Percentiles rank a stretch among this genome's conserved stretches.
Evolutionary conservation across 768 basidiomycete species (phyloP).

Genomic region (Gymnopilus junonius): DNA sequence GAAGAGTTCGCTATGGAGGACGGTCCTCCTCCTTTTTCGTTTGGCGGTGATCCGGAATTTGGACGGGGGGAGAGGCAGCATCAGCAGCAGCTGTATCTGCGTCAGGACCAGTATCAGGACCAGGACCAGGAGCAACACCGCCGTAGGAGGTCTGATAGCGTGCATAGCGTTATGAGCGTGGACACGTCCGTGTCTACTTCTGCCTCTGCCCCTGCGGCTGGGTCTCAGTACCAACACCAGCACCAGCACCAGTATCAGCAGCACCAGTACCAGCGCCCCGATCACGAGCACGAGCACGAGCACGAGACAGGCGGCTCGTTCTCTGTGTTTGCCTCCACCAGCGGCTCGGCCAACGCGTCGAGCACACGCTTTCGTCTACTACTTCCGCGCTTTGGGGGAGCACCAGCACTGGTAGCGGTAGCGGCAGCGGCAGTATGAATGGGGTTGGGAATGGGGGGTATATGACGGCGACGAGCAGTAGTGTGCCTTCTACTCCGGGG

Average conservation of each 20-base stretch:
- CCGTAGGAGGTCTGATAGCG: neutral
- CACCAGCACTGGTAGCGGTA: neutral
- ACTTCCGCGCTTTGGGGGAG: neutral
- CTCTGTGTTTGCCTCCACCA: neutral
- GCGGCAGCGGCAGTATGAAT: neutral
- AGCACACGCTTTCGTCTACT: neutral
- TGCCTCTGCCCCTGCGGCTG: too few relatives aligned
- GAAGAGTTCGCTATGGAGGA: slow-evolving; percentile 1
- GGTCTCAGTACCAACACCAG: too few relatives aligned
- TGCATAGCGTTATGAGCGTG: neutral
- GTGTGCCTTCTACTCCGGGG: neutral
- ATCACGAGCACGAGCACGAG: too few relatives aligned
- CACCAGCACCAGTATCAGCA: too few relatives aligned
- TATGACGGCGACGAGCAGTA: neutral
- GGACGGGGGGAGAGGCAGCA: neutral
- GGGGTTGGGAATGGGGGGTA: neutral
- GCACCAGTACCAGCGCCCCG: too few relatives aligned
- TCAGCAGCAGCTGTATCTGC: too few relatives aligned
- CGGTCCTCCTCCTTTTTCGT: neutral
- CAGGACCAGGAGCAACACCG: neutral
- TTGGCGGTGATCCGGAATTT: neutral
- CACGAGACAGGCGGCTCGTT: neutral
- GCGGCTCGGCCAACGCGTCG: neutral
- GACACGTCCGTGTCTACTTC: too few relatives aligned
- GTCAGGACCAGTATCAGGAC: too few relatives aligned